Conservation (phyloP, 305 asterid species). For the Vinca major region DNA sequence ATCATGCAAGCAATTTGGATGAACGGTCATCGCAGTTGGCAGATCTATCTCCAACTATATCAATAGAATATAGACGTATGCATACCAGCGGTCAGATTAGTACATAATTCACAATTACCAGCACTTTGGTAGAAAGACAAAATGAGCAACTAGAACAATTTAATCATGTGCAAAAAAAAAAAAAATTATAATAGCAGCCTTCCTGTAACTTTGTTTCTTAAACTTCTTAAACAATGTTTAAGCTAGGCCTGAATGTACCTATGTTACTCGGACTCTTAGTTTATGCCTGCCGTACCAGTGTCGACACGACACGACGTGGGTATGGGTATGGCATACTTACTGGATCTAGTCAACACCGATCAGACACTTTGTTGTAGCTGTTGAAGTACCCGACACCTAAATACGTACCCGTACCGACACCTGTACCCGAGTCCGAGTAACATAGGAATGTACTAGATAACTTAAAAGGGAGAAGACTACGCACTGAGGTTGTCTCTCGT, state of each 20-base stretch:
- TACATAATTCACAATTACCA: not conserved
- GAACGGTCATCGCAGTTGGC: not conserved
- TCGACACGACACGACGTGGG: no score
- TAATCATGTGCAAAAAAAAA: not conserved
- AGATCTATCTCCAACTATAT: not conserved
- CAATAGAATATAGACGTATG: not conserved
- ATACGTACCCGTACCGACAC: no score
- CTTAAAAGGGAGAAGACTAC: not conserved
- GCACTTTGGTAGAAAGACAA: not conserved
- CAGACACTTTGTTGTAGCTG: no score
- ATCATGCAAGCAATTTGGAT: not conserved
- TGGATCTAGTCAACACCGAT: no score
- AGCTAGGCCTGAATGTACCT: not conserved
- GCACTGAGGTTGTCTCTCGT: not conserved
- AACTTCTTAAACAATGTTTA: not conserved
- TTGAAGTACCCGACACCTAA: no score
- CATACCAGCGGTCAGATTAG: not conserved
- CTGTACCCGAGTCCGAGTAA: no score
- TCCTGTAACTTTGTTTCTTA: not conserved
- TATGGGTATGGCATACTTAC: no score
- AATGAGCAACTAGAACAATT: not conserved
- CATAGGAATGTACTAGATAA: not conserved
- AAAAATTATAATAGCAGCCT: not conserved
- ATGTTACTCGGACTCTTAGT: no score
- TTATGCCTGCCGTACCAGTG: no score